These are phyloP conservation scores for Colletotrichum shisoi DNA, from an alignment of 2,329 filamentous ascomycete species.

Conservation along the genomic window DNA sequence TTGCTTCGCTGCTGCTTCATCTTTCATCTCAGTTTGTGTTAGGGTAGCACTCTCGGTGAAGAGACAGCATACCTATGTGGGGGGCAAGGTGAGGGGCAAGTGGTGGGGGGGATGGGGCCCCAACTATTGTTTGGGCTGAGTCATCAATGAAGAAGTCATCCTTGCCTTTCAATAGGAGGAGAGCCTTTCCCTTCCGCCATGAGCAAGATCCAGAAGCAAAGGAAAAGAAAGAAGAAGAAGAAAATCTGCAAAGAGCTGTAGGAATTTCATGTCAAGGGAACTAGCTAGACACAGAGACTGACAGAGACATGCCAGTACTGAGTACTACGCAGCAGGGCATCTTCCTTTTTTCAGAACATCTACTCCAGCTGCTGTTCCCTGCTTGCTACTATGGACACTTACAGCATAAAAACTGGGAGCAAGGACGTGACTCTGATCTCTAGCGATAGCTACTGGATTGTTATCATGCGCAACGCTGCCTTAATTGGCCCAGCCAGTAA, in stretches of 20 bases:
- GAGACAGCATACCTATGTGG: no score
- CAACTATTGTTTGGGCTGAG: no score
- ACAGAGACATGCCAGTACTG: not conserved
- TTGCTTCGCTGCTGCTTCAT: no score
- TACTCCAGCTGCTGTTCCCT: not conserved
- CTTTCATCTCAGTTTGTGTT: no score
- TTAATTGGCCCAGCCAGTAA: slow-evolving; percentile 75
- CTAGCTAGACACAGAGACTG: not conserved
- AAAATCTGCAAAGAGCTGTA: not conserved
- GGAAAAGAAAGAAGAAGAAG: no score
- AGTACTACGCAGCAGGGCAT: not conserved
- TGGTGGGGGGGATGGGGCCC: no score
- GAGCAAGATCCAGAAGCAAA: not conserved
- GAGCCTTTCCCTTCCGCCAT: slow-evolving; percentile 3
- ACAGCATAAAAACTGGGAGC: slow-evolving; percentile 47
- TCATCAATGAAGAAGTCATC: not conserved
- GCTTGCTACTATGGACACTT: slow-evolving; percentile 22
- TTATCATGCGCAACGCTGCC: slow-evolving; percentile 74
- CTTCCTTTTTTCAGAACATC: not conserved
- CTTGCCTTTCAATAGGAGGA: not conserved
- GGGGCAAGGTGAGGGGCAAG: no score
- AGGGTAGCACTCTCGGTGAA: no score
- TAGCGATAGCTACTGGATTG: slow-evolving; percentile 78
- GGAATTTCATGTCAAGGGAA: not conserved
- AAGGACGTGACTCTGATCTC: slow-evolving; percentile 82